Evolutionary conservation across 2,329 filamentous ascomycete genomes (phyloP).

Genomic region (Canariomyces notabilis): DNA sequence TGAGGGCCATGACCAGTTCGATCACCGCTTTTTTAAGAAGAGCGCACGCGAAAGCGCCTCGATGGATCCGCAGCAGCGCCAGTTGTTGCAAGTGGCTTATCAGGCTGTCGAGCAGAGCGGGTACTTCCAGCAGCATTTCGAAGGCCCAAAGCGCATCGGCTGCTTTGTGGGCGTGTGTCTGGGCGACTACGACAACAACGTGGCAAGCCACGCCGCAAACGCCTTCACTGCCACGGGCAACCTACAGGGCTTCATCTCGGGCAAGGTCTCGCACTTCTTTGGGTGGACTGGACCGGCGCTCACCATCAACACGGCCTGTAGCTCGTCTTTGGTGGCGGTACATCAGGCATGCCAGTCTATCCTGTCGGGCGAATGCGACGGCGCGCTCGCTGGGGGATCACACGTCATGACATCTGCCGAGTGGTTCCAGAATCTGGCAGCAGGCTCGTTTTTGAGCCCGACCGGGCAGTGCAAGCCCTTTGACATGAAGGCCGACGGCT

Average conservation of each 20-base stretch:
- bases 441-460: constrained; percentile 22
- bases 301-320: constrained; percentile 36
- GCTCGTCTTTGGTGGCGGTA: constrained; percentile 33
- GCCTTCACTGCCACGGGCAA: constrained; percentile 33
- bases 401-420: constrained; percentile 33
- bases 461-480: constrained; percentile 13
- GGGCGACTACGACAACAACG: constrained; percentile 39
- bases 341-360: constrained; percentile 30
- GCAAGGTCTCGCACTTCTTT: constrained; percentile 32
- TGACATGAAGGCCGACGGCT: constrained; percentile 39
- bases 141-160: constrained; percentile 28
- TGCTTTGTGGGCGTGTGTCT: constrained; percentile 34
- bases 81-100: constrained; percentile 37
- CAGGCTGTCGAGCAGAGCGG: constrained; percentile 32
- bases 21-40: constrained; percentile 38
- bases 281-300: constrained; percentile 33
- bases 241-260: constrained; percentile 30
- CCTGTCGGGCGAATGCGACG: constrained; percentile 28
- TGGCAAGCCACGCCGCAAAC: constrained; percentile 30
- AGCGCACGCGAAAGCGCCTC: constrained; percentile 34
- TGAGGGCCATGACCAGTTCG: constrained; percentile 28
- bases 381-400: constrained; percentile 36
- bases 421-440: constrained; percentile 22
- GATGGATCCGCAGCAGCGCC: constrained; percentile 39
- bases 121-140: constrained; percentile 17